Evolutionary conservation across 2,329 filamentous ascomycete genomes (phyloP).

Genomic region (Arthroderma uncinatum): DNA sequence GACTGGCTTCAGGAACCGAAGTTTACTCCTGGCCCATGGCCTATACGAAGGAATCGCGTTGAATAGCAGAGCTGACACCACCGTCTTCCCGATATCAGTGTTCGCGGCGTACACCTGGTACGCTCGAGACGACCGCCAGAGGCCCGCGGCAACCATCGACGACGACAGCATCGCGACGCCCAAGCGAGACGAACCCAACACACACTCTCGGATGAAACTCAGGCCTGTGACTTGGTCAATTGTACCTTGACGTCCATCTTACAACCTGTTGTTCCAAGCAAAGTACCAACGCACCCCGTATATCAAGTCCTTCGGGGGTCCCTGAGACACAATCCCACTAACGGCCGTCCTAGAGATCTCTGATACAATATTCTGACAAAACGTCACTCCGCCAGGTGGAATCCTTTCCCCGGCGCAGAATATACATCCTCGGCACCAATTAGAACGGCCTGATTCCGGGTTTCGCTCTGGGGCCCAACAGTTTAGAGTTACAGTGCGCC

Average conservation of each 20-base stretch:
- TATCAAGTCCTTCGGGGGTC: not conserved
- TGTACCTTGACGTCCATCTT: not conserved
- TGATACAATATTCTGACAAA: no score
- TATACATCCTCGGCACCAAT: not conserved
- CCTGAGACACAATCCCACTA: not conserved
- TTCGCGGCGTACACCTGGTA: conserved; percentile 76
- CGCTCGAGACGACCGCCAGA: conserved; percentile 57
- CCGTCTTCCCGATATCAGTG: conserved; percentile 75
- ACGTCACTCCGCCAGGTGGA: not conserved
- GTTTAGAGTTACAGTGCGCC: not conserved
- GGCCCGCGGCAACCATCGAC: conserved; percentile 42
- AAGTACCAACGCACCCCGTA: not conserved
- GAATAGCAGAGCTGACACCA: conserved; percentile 62
- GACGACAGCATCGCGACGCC: conserved; percentile 8
- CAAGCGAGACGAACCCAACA: not conserved
- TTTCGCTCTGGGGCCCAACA: not conserved
- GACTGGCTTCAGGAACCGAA: conserved; percentile 65
- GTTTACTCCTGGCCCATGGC: conserved; percentile 24
- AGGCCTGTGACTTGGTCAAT: not conserved
- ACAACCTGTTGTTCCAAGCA: not conserved
- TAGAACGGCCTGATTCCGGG: not conserved
- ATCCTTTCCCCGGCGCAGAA: not conserved
- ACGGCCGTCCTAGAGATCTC: not conserved
- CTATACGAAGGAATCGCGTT: conserved; percentile 45
- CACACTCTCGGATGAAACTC: not conserved